These are phyloP conservation scores for Dianthus caryophyllus DNA, from an alignment of 148 eudicot genomes.

Conservation along the genomic window DNA sequence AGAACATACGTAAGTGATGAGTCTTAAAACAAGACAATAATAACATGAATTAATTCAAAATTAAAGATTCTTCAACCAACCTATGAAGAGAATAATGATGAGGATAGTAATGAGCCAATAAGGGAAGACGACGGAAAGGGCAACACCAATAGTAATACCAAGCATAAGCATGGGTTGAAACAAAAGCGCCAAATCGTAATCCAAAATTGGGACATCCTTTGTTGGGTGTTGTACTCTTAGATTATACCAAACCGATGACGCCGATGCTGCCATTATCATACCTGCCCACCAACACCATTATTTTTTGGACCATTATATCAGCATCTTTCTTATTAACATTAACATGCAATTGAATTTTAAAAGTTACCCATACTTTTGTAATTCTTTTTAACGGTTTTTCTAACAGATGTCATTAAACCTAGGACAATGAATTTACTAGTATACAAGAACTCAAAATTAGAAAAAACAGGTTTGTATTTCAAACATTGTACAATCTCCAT, in stretches of 20 bases:
- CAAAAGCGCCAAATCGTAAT: constrained; percentile 87
- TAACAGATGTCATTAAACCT: too few species aligned
- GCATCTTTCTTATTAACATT: too few species aligned
- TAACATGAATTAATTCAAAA: neutral
- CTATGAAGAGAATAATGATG: constrained; percentile 85
- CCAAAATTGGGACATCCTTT: constrained; percentile 81
- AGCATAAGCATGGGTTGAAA: constrained; percentile 99
- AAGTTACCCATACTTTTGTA: neutral
- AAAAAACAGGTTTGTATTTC: too few species aligned
- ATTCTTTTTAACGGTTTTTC: too few species aligned
- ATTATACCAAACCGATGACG: constrained; percentile 94
- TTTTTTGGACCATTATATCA: neutral
- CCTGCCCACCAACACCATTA: constrained; percentile 34
- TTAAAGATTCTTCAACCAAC: constrained; percentile 28
- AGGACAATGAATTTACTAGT: too few species aligned
- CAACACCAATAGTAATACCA: constrained; percentile 89
- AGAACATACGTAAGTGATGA: too few species aligned
- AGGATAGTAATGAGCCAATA: constrained; percentile 96
- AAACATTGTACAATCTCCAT: too few species aligned
- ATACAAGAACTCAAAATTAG: too few species aligned
- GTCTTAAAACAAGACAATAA: constrained; percentile 1
- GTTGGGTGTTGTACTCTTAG: constrained; percentile 86
- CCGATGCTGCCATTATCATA: constrained; percentile 99
- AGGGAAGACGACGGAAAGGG: constrained; percentile 91
- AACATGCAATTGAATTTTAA: neutral